Conservation (phyloP, 192 early-diverging fungal genomes). For the Anaeromyces robustus region DNA sequence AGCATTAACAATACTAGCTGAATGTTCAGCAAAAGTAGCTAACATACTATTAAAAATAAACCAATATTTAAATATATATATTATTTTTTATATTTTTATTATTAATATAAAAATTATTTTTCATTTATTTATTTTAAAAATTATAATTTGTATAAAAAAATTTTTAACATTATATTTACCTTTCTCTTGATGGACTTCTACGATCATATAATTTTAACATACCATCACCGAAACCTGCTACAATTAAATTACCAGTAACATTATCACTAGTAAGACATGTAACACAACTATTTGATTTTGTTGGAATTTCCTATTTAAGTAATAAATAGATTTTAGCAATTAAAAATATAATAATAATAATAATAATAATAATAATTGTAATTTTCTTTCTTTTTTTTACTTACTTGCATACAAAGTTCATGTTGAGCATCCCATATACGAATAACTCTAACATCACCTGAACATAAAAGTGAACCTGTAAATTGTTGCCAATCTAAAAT, state of each 20-base stretch:
- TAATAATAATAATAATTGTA: not conserved
- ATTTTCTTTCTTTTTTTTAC: slow-evolving; percentile 3
- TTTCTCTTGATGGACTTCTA: slow-evolving; percentile 28
- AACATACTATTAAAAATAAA: slow-evolving; percentile 24
- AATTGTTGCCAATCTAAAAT: slow-evolving; percentile 69
- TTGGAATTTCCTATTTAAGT: slow-evolving; percentile 32
- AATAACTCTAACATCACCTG: slow-evolving; percentile 48
- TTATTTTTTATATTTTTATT: not conserved
- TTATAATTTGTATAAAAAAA: not conserved
- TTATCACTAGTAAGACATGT: slow-evolving; percentile 51
- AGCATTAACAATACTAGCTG: slow-evolving; percentile 34
- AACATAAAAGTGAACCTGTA: slow-evolving; percentile 42
- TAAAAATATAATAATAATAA: slow-evolving; percentile 1
- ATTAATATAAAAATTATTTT: not conserved
- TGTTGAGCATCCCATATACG: slow-evolving; percentile 67
- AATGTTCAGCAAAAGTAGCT: slow-evolving; percentile 41
- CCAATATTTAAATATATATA: not conserved
- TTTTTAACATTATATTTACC: slow-evolving; percentile 21
- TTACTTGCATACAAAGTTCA: slow-evolving; percentile 52
- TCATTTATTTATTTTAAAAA: not conserved
- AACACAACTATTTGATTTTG: slow-evolving; percentile 29
- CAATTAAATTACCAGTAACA: slow-evolving; percentile 38
- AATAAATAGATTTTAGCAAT: slow-evolving; percentile 1
- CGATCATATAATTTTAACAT: slow-evolving; percentile 53
- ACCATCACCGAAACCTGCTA: slow-evolving; percentile 63